phyloP scores from a whole-genome alignment of 768 basidiomycete species.

The Zangia roseola region DNA sequence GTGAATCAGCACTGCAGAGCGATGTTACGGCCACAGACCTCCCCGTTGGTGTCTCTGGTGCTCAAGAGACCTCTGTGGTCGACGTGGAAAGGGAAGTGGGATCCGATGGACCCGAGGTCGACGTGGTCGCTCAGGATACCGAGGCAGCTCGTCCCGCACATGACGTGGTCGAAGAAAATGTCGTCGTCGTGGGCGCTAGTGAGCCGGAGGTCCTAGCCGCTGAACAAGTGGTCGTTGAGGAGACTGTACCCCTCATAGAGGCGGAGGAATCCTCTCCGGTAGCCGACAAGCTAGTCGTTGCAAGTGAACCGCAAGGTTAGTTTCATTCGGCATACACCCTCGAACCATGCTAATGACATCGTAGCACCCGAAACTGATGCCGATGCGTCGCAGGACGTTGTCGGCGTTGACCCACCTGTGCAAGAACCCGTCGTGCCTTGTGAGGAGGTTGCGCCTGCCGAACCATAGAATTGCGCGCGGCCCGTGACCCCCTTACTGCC shows the following conservation, averaged over 20 bases:
- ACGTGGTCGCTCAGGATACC: neutral
- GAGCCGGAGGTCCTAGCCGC: neutral
- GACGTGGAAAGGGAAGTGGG: neutral
- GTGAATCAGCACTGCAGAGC: neutral
- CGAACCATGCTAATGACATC: neutral
- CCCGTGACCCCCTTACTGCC: neutral
- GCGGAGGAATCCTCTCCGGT: neutral
- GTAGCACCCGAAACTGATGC: neutral
- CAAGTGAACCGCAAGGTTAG: slow-evolving; percentile 2
- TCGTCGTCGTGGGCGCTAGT: neutral
- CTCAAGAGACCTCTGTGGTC: neutral
- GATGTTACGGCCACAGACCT: too few species aligned
- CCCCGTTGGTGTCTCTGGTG: neutral
- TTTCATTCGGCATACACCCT: neutral
- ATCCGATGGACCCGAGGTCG: neutral
- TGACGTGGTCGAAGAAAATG: neutral
- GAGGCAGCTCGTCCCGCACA: neutral
- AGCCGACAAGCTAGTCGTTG: neutral
- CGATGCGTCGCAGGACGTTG: neutral
- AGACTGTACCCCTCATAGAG: neutral
- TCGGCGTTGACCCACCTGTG: neutral
- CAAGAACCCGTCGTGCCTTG: neutral
- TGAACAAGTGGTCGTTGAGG: neutral
- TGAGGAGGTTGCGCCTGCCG: slow-evolving; percentile 2
- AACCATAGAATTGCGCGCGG: neutral